Conservation (phyloP, 805 yeast genomes). For the Yamadazyma nakazawae region DNA sequence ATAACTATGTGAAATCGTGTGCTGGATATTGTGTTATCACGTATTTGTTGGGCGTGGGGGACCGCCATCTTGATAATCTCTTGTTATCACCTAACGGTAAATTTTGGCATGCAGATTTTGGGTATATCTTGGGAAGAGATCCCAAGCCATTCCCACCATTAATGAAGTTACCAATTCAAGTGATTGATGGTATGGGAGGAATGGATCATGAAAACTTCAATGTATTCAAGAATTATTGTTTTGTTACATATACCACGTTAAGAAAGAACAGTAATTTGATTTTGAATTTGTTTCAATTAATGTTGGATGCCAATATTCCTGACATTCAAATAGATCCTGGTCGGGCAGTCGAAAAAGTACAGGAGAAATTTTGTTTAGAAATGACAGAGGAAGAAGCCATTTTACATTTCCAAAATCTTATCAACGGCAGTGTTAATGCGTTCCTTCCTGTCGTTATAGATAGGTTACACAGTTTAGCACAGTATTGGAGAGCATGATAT, state of each 20-base stretch:
- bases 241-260: slow-evolving; percentile 86
- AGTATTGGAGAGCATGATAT: slow-evolving; percentile 85
- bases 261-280: slow-evolving; percentile 88
- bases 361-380: slow-evolving; percentile 90
- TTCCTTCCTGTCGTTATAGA: slow-evolving; percentile 93
- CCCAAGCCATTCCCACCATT: slow-evolving; percentile 99
- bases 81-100: slow-evolving; percentile 74
- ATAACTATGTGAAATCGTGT: slow-evolving; percentile 88
- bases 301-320: slow-evolving; percentile 92
- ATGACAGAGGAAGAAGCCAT: slow-evolving; percentile 96
- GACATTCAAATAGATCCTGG: slow-evolving; percentile 81
- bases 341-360: slow-evolving; percentile 84
- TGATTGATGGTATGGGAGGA: slow-evolving; percentile 98
- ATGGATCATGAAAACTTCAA: slow-evolving; percentile 78
- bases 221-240: slow-evolving; percentile 87
- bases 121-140: slow-evolving; percentile 92
- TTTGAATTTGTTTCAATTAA: slow-evolving; percentile 83
- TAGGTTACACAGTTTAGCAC: slow-evolving; percentile 91
- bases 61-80: slow-evolving; percentile 90
- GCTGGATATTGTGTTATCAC: slow-evolving; percentile 98
- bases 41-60: slow-evolving; percentile 93
- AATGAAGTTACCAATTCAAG: slow-evolving; percentile 95
- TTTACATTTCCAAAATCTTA: slow-evolving; percentile 87
- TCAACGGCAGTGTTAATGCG: slow-evolving; percentile 92
- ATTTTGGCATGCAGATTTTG: slow-evolving; percentile 97